These are phyloP conservation scores for Talaromyces sp. DNA, from an alignment of 2,329 filamentous ascomycete genomes.

Conservation along the genomic window DNA sequence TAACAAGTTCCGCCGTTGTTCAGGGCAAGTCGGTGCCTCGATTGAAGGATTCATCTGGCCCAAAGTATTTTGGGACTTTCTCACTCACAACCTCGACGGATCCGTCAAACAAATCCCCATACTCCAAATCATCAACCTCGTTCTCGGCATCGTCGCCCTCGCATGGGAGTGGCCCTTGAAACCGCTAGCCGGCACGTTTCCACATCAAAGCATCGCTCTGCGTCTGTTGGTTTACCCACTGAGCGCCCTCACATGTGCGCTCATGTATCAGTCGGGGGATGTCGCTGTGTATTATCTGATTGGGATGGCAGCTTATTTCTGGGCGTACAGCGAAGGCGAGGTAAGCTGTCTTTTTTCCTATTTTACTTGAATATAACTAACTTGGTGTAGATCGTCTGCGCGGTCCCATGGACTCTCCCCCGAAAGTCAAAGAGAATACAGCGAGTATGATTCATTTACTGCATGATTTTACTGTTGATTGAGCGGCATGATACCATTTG, in stretches of 20 bases:
- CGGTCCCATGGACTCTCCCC: constrained; percentile 66
- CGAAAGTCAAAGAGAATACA: constrained; percentile 36
- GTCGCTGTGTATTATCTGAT: constrained; percentile 87
- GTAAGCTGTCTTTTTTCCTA: constrained; percentile 48
- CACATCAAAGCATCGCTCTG: constrained; percentile 85
- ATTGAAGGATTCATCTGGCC: constrained; percentile 95
- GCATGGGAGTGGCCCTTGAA: constrained; percentile 88
- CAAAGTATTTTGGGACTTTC: constrained; percentile 97
- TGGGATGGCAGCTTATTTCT: constrained; percentile 84
- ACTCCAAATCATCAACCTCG: constrained; percentile 82
- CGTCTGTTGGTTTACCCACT: constrained; percentile 79
- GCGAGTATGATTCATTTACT: not conserved
- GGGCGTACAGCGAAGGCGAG: constrained; percentile 97
- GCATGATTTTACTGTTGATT: not conserved
- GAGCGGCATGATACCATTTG: not conserved
- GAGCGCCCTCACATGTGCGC: constrained; percentile 64
- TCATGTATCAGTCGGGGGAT: constrained; percentile 92
- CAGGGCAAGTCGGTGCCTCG: constrained; percentile 81
- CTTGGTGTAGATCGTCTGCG: constrained; percentile 56
- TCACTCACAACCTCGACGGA: constrained; percentile 82
- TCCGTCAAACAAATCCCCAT: constrained; percentile 84
- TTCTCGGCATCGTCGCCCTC: constrained; percentile 73
- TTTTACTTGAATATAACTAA: constrained; percentile 14
- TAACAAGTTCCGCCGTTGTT: not conserved
- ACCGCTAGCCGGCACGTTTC: constrained; percentile 67